Evolutionary conservation across 805 yeast genomes (phyloP).

Genomic region (Saccharomycopsis microspora): DNA sequence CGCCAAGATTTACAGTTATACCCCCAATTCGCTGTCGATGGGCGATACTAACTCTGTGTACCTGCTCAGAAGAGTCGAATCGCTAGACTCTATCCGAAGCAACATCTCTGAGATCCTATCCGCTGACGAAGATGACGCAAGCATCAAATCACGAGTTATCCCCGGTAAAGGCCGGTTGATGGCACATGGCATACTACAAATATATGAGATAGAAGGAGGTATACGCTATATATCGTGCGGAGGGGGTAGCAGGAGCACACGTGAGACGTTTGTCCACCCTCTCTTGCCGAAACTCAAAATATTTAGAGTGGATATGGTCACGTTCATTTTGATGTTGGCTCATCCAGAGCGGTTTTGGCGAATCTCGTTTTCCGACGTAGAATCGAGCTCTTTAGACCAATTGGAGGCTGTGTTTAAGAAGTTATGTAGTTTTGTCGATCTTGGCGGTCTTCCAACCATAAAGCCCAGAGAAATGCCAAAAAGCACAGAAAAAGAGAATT

Average conservation of each 20-base stretch:
- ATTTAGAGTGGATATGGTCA: slow-evolving; percentile 3
- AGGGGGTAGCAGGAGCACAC: slow-evolving; percentile 8
- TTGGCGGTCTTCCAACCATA: background rate
- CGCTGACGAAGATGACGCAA: background rate
- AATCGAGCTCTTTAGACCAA: background rate
- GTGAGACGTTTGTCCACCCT: slow-evolving; percentile 14
- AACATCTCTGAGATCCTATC: slow-evolving; percentile 10
- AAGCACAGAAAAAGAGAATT: background rate
- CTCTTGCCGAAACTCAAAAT: slow-evolving; percentile 8
- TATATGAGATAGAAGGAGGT: slow-evolving; percentile 13
- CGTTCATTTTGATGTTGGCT: slow-evolving; percentile 9
- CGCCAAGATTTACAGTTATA: slow-evolving; percentile 8
- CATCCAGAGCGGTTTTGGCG: slow-evolving; percentile 14
- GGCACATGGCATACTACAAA: slow-evolving; percentile 7
- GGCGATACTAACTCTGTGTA: slow-evolving; percentile 1
- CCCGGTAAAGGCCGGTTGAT: slow-evolving; percentile 4
- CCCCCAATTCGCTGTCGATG: slow-evolving; percentile 1
- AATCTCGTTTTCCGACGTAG: slow-evolving; percentile 1
- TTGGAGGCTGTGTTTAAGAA: slow-evolving; percentile 3
- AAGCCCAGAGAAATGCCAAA: background rate
- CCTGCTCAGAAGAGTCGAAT: slow-evolving; percentile 4
- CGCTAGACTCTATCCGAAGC: slow-evolving; percentile 8
- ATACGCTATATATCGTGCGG: slow-evolving; percentile 10
- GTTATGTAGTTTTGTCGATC: slow-evolving; percentile 6
- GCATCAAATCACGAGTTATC: background rate